These are phyloP conservation scores for Tetraselmis chui DNA, from an alignment of 139 green algal genomes.

Conservation along the genomic window DNA sequence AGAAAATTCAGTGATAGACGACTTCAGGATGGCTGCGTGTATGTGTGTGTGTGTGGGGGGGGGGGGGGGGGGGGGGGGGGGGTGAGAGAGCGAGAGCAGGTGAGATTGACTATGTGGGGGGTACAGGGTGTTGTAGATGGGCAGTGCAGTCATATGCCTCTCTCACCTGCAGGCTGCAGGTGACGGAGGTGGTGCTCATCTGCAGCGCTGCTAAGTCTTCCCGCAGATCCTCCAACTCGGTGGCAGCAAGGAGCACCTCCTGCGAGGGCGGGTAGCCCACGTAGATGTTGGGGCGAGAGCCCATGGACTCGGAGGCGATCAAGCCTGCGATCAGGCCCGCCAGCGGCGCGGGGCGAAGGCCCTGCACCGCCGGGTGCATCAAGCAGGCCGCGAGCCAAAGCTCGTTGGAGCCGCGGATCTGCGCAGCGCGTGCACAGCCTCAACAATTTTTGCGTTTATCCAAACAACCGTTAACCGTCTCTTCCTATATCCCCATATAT, in stretches of 20 bases:
- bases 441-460: too few relatives aligned
- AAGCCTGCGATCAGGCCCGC: conserved; percentile 51
- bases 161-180: neutral
- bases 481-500: too few relatives aligned
- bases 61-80: too few relatives aligned
- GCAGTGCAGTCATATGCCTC: too few relatives aligned
- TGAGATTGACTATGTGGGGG: too few relatives aligned
- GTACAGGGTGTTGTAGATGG: too few relatives aligned
- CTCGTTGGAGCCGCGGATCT: conserved; percentile 63
- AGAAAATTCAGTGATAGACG: too few relatives aligned
- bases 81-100: too few relatives aligned
- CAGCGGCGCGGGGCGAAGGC: conserved; percentile 47
- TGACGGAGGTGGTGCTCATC: neutral
- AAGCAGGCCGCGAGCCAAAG: conserved; percentile 81
- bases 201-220: neutral
- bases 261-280: conserved; percentile 36
- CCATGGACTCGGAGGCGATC: conserved; percentile 36
- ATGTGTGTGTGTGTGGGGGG: too few relatives aligned
- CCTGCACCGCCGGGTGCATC: conserved; percentile 43
- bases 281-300: conserved; percentile 22
- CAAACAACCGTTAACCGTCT: too few relatives aligned
- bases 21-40: too few relatives aligned
- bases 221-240: conserved; percentile 31
- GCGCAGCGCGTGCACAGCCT: too few relatives aligned
- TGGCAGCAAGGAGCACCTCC: neutral